Evolutionary conservation across 75 land plant genomes (phyloP).

Genomic region (Sequoia sempervirens): DNA sequence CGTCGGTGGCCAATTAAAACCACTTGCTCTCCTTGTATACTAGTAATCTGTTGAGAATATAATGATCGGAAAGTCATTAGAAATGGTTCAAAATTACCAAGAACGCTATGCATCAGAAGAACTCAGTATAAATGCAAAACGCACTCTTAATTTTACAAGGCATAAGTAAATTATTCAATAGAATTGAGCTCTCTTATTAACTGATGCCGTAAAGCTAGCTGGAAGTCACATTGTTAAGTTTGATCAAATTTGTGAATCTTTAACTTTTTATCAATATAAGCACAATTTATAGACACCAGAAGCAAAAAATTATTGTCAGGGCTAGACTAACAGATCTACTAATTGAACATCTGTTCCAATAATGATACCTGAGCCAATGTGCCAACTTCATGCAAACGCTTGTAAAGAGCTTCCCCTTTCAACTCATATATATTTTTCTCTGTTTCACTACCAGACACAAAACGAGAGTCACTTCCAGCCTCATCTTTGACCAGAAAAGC

Average conservation of each 20-base stretch:
- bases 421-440: slow-evolving; percentile 63
- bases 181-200: neutral
- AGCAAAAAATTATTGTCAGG: neutral
- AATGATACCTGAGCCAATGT: slow-evolving; percentile 85
- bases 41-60: slow-evolving; percentile 56
- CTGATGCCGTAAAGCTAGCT: neutral
- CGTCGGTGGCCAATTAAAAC: slow-evolving; percentile 90
- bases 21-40: slow-evolving; percentile 77
- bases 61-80: neutral
- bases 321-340: neutral
- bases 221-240: slow-evolving; percentile 4
- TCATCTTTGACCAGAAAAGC: slow-evolving; percentile 90
- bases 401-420: slow-evolving; percentile 75
- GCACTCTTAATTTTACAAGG: neutral
- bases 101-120: neutral
- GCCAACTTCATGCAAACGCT: slow-evolving; percentile 91
- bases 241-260: neutral
- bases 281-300: slow-evolving; percentile 8
- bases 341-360: neutral
- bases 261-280: neutral
- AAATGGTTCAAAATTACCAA: neutral
- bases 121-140: neutral
- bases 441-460: slow-evolving; percentile 41
- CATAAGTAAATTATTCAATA: neutral
- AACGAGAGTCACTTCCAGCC: slow-evolving; percentile 34